Evolutionary conservation across 768 basidiomycete genomes (phyloP).

Genomic region (Paxillus rubicundulus): DNA sequence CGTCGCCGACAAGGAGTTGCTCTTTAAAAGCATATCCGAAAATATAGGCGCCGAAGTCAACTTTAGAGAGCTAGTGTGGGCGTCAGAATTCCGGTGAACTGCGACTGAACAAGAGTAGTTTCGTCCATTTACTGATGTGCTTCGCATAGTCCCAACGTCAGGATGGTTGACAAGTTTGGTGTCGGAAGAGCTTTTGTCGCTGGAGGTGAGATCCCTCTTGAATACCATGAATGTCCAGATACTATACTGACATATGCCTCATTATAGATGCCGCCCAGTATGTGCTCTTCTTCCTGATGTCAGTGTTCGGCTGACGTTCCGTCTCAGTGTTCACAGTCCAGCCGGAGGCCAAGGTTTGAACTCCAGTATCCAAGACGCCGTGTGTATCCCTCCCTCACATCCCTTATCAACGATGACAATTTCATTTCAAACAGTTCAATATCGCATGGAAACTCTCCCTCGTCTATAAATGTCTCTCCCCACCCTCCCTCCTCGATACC

Average conservation of each 20-base stretch:
- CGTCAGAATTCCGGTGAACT: slow-evolving; percentile 29
- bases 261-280: slow-evolving; percentile 46
- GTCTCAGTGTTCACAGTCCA: slow-evolving; percentile 21
- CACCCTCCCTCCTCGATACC: slow-evolving; percentile 36
- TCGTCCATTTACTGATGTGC: slow-evolving; percentile 1
- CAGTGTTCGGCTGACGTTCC: too few relatives aligned
- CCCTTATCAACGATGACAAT: background rate
- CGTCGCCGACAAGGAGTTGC: slow-evolving; percentile 18
- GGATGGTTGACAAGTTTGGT: slow-evolving; percentile 44
- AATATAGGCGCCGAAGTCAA: slow-evolving; percentile 29
- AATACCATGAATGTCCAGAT: background rate
- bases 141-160: slow-evolving; percentile 42
- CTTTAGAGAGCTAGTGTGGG: slow-evolving; percentile 27
- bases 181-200: slow-evolving; percentile 45
- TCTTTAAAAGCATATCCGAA: slow-evolving; percentile 31
- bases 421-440: slow-evolving; percentile 32
- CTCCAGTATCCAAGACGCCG: slow-evolving; percentile 38
- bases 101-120: slow-evolving; percentile 5
- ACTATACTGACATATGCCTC: background rate
- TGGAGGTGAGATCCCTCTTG: slow-evolving; percentile 34
- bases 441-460: slow-evolving; percentile 46
- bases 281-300: background rate
- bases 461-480: slow-evolving; percentile 37
- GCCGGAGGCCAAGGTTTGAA: slow-evolving; percentile 35
- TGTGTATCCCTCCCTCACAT: slow-evolving; percentile 20